Conservation (phyloP, 2,329 filamentous ascomycete species). For the Aspergillus terreus region DNA sequence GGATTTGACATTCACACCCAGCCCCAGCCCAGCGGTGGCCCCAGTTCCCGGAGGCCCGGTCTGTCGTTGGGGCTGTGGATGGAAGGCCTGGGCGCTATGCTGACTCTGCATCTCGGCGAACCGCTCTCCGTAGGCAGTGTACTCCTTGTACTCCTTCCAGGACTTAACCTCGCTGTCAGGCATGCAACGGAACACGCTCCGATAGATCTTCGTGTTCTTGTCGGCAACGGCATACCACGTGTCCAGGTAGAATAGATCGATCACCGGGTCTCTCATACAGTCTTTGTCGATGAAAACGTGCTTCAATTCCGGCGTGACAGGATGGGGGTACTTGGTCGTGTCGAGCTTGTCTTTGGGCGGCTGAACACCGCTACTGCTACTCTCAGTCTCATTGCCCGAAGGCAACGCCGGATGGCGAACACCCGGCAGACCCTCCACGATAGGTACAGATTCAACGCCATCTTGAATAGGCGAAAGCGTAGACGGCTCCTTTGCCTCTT, state of each 20-base stretch:
- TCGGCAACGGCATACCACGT: slow-evolving; percentile 83
- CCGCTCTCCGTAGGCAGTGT: slow-evolving; percentile 68
- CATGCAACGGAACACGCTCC: slow-evolving; percentile 93
- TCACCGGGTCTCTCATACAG: slow-evolving; percentile 90
- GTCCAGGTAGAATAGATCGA: slow-evolving; percentile 76
- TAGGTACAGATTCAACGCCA: slow-evolving; percentile 13
- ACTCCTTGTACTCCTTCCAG: slow-evolving; percentile 91
- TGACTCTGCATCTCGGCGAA: slow-evolving; percentile 67
- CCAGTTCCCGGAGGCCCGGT: slow-evolving; percentile 38
- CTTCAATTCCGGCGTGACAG: slow-evolving; percentile 62
- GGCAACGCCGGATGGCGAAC: slow-evolving; percentile 66
- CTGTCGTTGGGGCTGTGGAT: slow-evolving; percentile 41
- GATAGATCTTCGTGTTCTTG: slow-evolving; percentile 94
- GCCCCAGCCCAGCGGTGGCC: slow-evolving; percentile 18
- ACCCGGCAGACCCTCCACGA: slow-evolving; percentile 21
- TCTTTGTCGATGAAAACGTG: slow-evolving; percentile 75
- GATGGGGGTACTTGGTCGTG: slow-evolving; percentile 48
- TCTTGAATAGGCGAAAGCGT: slow-evolving; percentile 16
- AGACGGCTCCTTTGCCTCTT: slow-evolving; percentile 16
- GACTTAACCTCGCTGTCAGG: slow-evolving; percentile 90
- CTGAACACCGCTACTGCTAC: slow-evolving; percentile 72
- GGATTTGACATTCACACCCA: slow-evolving; percentile 18
- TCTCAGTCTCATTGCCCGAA: slow-evolving; percentile 72
- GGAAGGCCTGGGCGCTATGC: slow-evolving; percentile 47
- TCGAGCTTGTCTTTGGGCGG: slow-evolving; percentile 40